These are phyloP conservation scores for Fusarium cyanostomum DNA, from an alignment of 2,329 filamentous ascomycete genomes.

Conservation along the genomic window DNA sequence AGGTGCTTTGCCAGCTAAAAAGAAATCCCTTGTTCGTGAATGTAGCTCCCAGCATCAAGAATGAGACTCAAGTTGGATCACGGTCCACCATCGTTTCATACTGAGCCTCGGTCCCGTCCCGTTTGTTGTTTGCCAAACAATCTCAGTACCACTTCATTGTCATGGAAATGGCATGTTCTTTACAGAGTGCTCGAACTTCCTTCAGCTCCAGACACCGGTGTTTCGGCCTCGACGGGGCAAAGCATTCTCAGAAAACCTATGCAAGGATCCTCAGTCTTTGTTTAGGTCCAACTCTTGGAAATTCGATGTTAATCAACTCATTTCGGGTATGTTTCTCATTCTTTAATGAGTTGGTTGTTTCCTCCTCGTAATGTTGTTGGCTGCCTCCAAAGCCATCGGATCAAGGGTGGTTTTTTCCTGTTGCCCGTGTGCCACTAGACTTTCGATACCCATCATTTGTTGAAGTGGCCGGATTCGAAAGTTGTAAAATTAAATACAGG, in stretches of 20 bases:
- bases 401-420: constrained; percentile 1
- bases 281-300: neutral
- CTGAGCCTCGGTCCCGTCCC: constrained; percentile 3
- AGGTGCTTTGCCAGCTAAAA: neutral
- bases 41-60: neutral
- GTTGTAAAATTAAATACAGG: neutral
- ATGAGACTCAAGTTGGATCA: neutral
- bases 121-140: constrained; percentile 8
- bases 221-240: constrained; percentile 21
- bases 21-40: neutral
- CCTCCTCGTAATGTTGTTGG: neutral
- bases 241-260: constrained; percentile 8
- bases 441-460: neutral
- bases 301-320: constrained; percentile 10
- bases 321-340: constrained; percentile 32
- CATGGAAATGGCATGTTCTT: constrained; percentile 11
- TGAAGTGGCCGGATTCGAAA: constrained; percentile 11
- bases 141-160: neutral
- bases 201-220: constrained; percentile 20
- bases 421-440: neutral
- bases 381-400: neutral
- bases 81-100: constrained; percentile 27
- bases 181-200: neutral
- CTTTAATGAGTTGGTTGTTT: neutral
- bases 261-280: neutral